A percentile compares a stretch with the other conserved stretches of the same genome.
These are phyloP conservation scores for Actinomortierella wolfii DNA, from an alignment of 371 early-diverging fungal species.

Conservation along the genomic window DNA sequence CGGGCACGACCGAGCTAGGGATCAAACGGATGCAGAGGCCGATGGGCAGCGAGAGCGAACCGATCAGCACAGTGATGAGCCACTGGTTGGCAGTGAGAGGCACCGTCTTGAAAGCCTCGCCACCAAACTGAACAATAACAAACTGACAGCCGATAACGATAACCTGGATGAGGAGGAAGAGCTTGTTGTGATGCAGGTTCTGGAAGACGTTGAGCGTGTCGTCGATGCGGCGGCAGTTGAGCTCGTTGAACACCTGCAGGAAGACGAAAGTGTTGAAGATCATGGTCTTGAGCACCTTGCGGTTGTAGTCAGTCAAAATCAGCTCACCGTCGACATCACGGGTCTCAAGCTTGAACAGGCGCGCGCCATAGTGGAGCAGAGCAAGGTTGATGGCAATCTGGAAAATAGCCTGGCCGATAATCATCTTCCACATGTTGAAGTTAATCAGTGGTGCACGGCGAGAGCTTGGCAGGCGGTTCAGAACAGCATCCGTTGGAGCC, in stretches of 20 bases:
- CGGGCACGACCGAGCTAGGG: slow-evolving; percentile 53
- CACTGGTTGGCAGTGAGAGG: slow-evolving; percentile 77
- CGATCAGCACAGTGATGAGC: slow-evolving; percentile 76
- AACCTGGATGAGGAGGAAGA: slow-evolving; percentile 77
- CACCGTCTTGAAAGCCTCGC: slow-evolving; percentile 85
- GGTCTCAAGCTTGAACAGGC: slow-evolving; percentile 66
- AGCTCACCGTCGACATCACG: slow-evolving; percentile 40
- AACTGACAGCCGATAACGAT: slow-evolving; percentile 75
- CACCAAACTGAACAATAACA: slow-evolving; percentile 88
- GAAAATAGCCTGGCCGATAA: slow-evolving; percentile 85
- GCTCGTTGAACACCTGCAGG: slow-evolving; percentile 93
- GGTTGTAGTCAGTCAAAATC: slow-evolving; percentile 11
- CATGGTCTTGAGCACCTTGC: slow-evolving; percentile 71
- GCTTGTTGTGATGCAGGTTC: slow-evolving; percentile 74
- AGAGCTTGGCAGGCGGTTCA: slow-evolving; percentile 81
- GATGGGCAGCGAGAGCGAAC: slow-evolving; percentile 85
- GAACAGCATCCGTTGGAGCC: slow-evolving; percentile 74
- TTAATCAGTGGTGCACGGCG: slow-evolving; percentile 84
- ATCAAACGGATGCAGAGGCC: slow-evolving; percentile 77
- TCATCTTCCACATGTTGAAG: slow-evolving; percentile 91
- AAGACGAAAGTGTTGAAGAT: slow-evolving; percentile 97
- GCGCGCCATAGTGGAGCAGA: slow-evolving; percentile 63
- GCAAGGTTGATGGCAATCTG: slow-evolving; percentile 74
- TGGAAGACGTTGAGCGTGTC: slow-evolving; percentile 84
- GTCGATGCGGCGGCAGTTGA: slow-evolving; percentile 83